Evolutionary conservation across 2,329 filamentous ascomycete species (phyloP).

Genomic region (Polytolypa hystricis): DNA sequence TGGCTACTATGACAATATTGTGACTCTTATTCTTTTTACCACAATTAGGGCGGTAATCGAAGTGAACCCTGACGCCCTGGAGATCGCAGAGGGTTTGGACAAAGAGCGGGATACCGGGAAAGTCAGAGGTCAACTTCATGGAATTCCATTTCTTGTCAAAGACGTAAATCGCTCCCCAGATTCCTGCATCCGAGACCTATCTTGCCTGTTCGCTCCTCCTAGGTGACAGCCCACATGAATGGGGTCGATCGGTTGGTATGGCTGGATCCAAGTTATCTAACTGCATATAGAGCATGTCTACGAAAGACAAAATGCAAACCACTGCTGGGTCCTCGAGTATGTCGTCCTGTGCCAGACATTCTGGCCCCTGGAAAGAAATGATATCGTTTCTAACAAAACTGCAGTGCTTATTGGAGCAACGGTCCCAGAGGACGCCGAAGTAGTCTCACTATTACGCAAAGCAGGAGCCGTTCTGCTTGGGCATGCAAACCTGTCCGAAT

Average conservation of each 20-base stretch:
- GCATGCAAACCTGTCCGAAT: constrained; percentile 60
- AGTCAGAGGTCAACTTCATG: constrained; percentile 57
- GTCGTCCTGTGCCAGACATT: background rate
- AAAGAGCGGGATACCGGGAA: constrained; percentile 46
- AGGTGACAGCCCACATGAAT: background rate
- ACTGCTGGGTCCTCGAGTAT: constrained; percentile 61
- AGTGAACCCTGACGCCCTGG: constrained; percentile 54
- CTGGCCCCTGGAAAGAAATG: too few relatives aligned
- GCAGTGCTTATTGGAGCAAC: constrained; percentile 43
- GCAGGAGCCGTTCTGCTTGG: constrained; percentile 60
- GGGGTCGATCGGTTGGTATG: background rate
- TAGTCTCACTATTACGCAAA: constrained; percentile 50
- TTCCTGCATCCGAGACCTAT: background rate
- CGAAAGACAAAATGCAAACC: constrained; percentile 60
- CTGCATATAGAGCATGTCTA: constrained; percentile 44
- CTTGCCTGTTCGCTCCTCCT: background rate
- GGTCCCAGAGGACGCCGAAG: constrained; percentile 55
- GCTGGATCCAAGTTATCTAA: background rate
- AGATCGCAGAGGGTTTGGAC: constrained; percentile 52
- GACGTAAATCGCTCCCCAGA: constrained; percentile 32
- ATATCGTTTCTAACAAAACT: background rate
- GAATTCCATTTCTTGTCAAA: constrained; percentile 65
- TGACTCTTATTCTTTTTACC: background rate
- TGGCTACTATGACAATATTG: background rate
- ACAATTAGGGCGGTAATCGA: constrained; percentile 43